phyloP scores from a whole-genome alignment of 2,329 filamentous ascomycete species.

The Leptographium flavum region DNA sequence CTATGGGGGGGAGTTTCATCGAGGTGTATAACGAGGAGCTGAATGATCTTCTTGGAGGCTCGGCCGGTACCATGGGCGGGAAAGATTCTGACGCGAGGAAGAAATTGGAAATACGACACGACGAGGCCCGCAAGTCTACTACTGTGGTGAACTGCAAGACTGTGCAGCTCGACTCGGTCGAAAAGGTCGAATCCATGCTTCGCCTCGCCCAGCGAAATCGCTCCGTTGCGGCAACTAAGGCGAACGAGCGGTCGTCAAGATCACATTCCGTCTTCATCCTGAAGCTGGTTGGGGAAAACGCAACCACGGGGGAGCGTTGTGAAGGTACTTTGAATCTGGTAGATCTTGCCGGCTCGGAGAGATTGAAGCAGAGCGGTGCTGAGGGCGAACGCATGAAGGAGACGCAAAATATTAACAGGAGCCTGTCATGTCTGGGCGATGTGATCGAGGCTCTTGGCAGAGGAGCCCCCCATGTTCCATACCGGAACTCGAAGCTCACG shows the following conservation, averaged over 20 bases:
- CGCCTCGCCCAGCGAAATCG: conserved; percentile 71
- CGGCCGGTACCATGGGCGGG: conserved; percentile 12
- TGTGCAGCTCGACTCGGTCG: conserved; percentile 62
- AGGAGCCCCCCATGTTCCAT: conserved; percentile 75
- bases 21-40: conserved; percentile 98
- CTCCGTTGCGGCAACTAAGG: conserved; percentile 90
- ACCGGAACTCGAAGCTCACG: conserved; percentile 92
- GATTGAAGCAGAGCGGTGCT: conserved; percentile 73
- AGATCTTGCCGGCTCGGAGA: conserved; percentile 85
- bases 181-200: conserved; percentile 68
- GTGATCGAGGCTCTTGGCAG: conserved; percentile 88
- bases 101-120: conserved; percentile 82
- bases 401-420: conserved; percentile 96
- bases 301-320: conserved; percentile 64
- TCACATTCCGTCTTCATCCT: conserved; percentile 96
- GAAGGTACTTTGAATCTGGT: conserved; percentile 93
- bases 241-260: conserved; percentile 86
- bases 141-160: conserved; percentile 67
- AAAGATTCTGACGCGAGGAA: conserved; percentile 61
- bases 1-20: conserved; percentile 87
- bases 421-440: conserved; percentile 78
- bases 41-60: conserved; percentile 61
- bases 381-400: conserved; percentile 82
- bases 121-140: conserved; percentile 68
- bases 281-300: conserved; percentile 58